Percentiles rank a stretch among this genome's conserved stretches.
Evolutionary conservation across 1,284 basidiomycete species (phyloP).

Genomic region (Boletellus deceptivus): DNA sequence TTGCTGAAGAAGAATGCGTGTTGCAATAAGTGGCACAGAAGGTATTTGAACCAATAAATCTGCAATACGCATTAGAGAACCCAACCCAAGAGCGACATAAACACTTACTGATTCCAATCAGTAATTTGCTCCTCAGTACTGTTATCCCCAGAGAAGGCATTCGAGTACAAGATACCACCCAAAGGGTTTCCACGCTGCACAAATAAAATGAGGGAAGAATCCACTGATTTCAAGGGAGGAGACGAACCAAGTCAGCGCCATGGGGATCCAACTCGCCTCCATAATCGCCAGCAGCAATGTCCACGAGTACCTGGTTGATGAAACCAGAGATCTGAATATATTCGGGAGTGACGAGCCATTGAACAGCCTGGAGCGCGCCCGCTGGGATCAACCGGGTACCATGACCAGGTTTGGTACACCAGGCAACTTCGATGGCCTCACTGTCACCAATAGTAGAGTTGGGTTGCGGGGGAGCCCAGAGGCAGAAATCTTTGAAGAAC

Average conservation of each 20-base stretch:
- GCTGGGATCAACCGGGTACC: conserved; percentile 58
- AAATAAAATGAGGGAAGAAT: neutral
- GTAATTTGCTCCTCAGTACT: conserved; percentile 44
- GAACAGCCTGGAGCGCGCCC: conserved; percentile 48
- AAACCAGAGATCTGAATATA: conserved; percentile 65
- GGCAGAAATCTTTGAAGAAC: conserved; percentile 36
- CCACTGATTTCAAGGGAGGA: rapidly evolving
- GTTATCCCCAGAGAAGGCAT: conserved; percentile 46
- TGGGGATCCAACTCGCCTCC: conserved; percentile 75
- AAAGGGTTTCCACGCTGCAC: conserved; percentile 58
- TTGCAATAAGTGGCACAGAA: too few species aligned
- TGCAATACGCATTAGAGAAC: conserved; percentile 20
- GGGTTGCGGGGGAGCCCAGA: conserved; percentile 37
- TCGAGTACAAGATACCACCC: conserved; percentile 63
- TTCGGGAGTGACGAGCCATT: conserved; percentile 55
- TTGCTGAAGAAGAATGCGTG: conserved; percentile 44
- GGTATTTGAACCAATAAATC: conserved; percentile 58
- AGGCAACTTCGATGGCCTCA: conserved; percentile 60
- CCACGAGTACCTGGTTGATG: conserved; percentile 60
- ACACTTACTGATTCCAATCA: conserved; percentile 54
- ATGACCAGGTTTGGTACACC: conserved; percentile 55
- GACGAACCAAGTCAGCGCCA: conserved; percentile 53
- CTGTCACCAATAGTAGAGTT: conserved; percentile 47
- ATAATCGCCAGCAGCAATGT: conserved; percentile 51
- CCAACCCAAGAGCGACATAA: neutral